Base-by-base conservation (phyloP, 148 eudicot species). In the Fagopyrum tataricum region DNA sequence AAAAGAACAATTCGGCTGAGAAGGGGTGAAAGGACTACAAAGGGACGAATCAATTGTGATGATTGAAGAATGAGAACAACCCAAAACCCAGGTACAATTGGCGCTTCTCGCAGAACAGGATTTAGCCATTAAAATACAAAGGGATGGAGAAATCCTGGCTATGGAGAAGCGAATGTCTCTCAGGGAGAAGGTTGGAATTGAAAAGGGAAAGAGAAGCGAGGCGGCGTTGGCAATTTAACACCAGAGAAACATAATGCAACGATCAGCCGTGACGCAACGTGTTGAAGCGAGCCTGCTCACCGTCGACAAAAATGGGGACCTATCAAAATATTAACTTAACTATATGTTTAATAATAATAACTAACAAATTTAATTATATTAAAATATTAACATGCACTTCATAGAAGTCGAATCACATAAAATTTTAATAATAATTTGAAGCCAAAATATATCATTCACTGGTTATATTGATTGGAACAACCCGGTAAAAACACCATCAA, bases 41-140 rank as follows among this genome's bases (percentile, higher is more conserved):
- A 39, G 21, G 71, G 48, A 41, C 4, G 52, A 12, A 17, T 44
- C 18, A 43, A 18, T 44, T 18, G 72, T 3, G 48, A 37, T 21
- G 20, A 70, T 70, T 42, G 72, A 70, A 46, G 52, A 70, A 2
- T 12, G 52, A 8, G 72, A 23, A 11, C 4, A 46, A 70, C 4
- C 51, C 51, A 70, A 70, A 42, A 70, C 37, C 51, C 31, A 70
- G 15, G 72, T 8, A 21, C 6, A 44, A 70, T 42, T 70, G 51
- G 52, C 43, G 39, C 15, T 70, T 44, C 15, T 37, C 14, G 13
- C 14, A 14, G 49, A 46, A 44, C 13, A 46, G 31, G 52, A 70
- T 44, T 70, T 70, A 70, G 72, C 72, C 72, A 70, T 70, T 46
- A 70, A 70, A 44, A 70, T 70, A 15, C 51, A 42, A 44, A 17